phyloP scores from a whole-genome alignment of 2,329 filamentous ascomycete genomes.

The Macrophomina phaseolina region DNA sequence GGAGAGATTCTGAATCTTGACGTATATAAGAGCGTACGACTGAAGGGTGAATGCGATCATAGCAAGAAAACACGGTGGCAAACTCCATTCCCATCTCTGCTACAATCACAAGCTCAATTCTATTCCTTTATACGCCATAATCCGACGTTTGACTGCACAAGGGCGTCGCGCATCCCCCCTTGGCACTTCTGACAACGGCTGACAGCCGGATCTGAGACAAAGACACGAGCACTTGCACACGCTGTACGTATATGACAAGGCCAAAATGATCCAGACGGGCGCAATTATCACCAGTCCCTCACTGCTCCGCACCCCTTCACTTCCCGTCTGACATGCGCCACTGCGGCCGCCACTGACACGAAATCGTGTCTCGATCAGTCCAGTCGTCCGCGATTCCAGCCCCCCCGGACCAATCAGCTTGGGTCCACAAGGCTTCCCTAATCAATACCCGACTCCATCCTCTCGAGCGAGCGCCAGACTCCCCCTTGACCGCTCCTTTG shows the following conservation, averaged over 20 bases:
- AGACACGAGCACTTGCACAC: conserved; percentile 19
- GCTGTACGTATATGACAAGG: conserved; percentile 16
- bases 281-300: neutral
- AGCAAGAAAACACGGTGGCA: conserved; percentile 1
- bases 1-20: conserved; percentile 1
- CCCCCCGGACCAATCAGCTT: neutral
- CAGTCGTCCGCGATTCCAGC: neutral
- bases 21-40: conserved; percentile 7
- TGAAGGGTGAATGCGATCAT: neutral
- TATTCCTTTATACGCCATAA: neutral
- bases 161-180: neutral
- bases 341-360: conserved; percentile 17
- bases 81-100: neutral
- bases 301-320: neutral
- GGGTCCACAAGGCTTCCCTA: too few species aligned
- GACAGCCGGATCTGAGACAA: conserved; percentile 4
- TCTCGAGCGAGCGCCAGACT: neutral
- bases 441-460: neutral
- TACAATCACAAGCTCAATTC: neutral
- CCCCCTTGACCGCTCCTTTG: neutral
- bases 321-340: conserved; percentile 20
- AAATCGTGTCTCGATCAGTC: conserved; percentile 1
- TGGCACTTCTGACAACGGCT: conserved; percentile 8
- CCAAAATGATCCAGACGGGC: neutral
- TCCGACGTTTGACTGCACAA: conserved; percentile 13